A percentile compares a stretch with the other conserved stretches of the same genome.
phyloP scores from a whole-genome alignment of 495 filamentous ascomycete genomes.

The Immersiella caudata region DNA sequence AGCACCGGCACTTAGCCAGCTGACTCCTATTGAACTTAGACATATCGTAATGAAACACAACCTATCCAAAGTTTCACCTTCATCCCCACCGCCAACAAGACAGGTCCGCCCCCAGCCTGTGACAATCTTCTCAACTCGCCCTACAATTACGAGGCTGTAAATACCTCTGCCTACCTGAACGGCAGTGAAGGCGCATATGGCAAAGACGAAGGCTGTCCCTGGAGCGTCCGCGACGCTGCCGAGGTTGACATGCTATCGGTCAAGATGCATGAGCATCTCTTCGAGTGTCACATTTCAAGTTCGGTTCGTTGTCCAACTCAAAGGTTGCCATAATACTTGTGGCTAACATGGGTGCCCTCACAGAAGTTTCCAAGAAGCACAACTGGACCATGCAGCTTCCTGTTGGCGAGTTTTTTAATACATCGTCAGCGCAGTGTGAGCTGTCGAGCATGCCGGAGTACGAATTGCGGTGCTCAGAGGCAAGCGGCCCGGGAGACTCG shows the following conservation, averaged over 20 bases:
- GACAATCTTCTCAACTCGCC: neutral
- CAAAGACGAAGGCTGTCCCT: neutral
- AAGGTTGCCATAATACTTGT: too few species aligned
- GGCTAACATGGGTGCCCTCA: too few species aligned
- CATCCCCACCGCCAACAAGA: neutral
- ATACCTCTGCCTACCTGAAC: neutral
- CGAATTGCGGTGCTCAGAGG: neutral
- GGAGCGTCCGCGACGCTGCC: neutral
- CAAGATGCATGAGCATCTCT: neutral
- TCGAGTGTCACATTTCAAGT: neutral
- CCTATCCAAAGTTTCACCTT: neutral
- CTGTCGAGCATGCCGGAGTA: neutral
- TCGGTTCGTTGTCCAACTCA: too few species aligned
- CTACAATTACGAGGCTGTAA: neutral
- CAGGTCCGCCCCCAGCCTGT: neutral
- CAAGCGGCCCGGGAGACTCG: neutral
- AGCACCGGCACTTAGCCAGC: neutral
- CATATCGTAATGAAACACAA: neutral
- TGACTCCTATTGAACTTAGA: neutral
- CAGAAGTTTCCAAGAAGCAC: too few species aligned
- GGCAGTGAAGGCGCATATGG: neutral
- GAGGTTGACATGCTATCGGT: neutral
- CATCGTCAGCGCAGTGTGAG: too few species aligned
- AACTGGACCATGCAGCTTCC: too few species aligned
- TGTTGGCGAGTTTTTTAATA: too few species aligned